Percentiles rank a stretch among this genome's conserved stretches.
Conservation (phyloP, 2,329 filamentous ascomycete species). For the Alternaria rosae region DNA sequence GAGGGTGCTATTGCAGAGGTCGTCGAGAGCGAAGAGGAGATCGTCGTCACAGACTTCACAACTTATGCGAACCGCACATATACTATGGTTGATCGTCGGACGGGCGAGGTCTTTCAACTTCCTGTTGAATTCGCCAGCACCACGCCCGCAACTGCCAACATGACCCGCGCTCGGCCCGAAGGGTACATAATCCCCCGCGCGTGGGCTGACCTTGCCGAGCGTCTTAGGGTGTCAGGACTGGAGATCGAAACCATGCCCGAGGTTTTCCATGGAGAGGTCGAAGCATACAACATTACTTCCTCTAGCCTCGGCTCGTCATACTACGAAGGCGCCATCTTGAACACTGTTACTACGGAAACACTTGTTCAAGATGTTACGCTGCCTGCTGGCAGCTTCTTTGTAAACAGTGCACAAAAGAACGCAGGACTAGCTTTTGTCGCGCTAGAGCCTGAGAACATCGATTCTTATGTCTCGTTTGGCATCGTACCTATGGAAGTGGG, state of each 20-base stretch:
- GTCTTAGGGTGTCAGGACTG: constrained; percentile 44
- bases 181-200: constrained; percentile 49
- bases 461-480: constrained; percentile 48
- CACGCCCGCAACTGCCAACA: constrained; percentile 45
- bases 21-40: constrained; percentile 30
- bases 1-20: constrained; percentile 38
- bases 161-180: constrained; percentile 42
- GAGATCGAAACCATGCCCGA: constrained; percentile 40
- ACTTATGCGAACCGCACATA: constrained; percentile 38
- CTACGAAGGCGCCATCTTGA: constrained; percentile 46
- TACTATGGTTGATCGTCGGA: constrained; percentile 44
- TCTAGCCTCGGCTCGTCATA: constrained; percentile 37
- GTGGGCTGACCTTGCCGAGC: constrained; percentile 45
- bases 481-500: constrained; percentile 47
- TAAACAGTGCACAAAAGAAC: constrained; percentile 49
- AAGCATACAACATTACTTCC: constrained; percentile 46
- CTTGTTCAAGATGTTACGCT: constrained; percentile 34
- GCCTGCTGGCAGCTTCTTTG: constrained; percentile 44
- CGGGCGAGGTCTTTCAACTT: constrained; percentile 42
- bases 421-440: constrained; percentile 47
- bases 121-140: constrained; percentile 46
- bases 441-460: constrained; percentile 50
- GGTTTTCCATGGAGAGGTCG: constrained; percentile 39
- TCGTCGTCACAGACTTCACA: constrained; percentile 45
- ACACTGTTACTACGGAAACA: constrained; percentile 41